Base-by-base conservation (phyloP, 176 grass and related monocot species). In the Avena atlantica region DNA sequence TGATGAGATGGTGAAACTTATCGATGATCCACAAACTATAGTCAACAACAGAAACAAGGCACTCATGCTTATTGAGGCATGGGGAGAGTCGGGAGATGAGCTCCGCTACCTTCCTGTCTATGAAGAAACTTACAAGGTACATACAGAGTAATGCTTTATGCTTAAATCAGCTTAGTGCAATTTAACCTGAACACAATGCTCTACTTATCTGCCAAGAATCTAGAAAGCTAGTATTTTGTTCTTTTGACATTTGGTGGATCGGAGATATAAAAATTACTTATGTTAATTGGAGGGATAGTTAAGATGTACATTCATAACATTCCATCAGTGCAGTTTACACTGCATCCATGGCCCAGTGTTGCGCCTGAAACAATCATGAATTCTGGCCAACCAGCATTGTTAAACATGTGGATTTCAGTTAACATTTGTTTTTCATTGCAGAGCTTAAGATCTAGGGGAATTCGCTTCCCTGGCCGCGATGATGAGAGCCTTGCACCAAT, bases 111-210 rank as follows among this genome's bases (percentile, higher is more conserved):
- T 98, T 70, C 97, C 97, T 1, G 92, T 94, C n/a, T 98, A 84
- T 87, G 94, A 94, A 84, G 88, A 94, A 91, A 98, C 97, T 3
- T 96, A 98, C 82, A 94, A 94, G 94, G 97, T 98, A 92, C 75
- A 83, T 52, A 70, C 53, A 70, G 15, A 76, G 2, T 81, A 49
- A 59, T 69, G 50, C 34, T 76, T 23, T 87, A 5, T 10, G 40
- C 58, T 63, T 47, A 3, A 53, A 80, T 70, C 21, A 56, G 7
- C 27, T 17, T 60, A 49, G 19, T 66, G 20, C 15, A 31, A 63
- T 66, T 48, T 78, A 53, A 79, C 40, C 17, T 80, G 36, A 42
- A 70, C 47, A 80, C 12, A 70, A 17, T 73, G n/a, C 17, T 65
- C 76, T 76, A 14, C 64, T 68, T 11, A 69, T 20, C 3, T 73